Evolutionary conservation across 768 basidiomycete species (phyloP).

Genomic region (Mycena filopes): DNA sequence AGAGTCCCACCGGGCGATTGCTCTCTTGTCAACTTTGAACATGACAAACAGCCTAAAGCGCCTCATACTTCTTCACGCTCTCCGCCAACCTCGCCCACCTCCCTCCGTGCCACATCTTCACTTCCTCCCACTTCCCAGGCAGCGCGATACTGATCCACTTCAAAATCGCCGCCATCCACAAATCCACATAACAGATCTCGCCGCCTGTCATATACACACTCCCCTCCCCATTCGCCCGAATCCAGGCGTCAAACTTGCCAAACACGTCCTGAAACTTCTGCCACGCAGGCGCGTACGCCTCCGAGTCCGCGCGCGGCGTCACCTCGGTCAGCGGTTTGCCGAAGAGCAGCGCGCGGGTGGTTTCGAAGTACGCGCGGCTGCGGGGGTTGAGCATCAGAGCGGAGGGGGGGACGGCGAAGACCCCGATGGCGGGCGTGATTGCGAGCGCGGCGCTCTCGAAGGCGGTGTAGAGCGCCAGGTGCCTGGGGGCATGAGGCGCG

Average conservation of each 20-base stretch:
- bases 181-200: slow-evolving; percentile 47
- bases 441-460: slow-evolving; percentile 29
- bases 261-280: slow-evolving; percentile 40
- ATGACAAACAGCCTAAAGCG: no score
- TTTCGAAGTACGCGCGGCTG: slow-evolving; percentile 46
- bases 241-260: slow-evolving; percentile 41
- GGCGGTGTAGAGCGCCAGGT: slow-evolving; percentile 40
- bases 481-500: slow-evolving; percentile 44
- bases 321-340: slow-evolving; percentile 50
- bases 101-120: slow-evolving; percentile 53
- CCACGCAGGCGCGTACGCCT: slow-evolving; percentile 39
- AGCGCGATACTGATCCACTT: slow-evolving; percentile 46
- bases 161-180: slow-evolving; percentile 45
- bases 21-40: no score
- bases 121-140: slow-evolving; percentile 41
- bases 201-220: slow-evolving; percentile 51
- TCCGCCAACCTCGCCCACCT: slow-evolving; percentile 48
- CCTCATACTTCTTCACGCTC: slow-evolving; percentile 45
- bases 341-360: slow-evolving; percentile 43
- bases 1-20: no score
- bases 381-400: slow-evolving; percentile 36
- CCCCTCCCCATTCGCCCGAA: slow-evolving; percentile 41
- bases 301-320: slow-evolving; percentile 43
- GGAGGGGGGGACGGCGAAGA: slow-evolving; percentile 30
- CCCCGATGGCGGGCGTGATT: background rate